Evolutionary conservation across 768 basidiomycete species (phyloP).

Genomic region (Termitomyces eurrhizus): DNA sequence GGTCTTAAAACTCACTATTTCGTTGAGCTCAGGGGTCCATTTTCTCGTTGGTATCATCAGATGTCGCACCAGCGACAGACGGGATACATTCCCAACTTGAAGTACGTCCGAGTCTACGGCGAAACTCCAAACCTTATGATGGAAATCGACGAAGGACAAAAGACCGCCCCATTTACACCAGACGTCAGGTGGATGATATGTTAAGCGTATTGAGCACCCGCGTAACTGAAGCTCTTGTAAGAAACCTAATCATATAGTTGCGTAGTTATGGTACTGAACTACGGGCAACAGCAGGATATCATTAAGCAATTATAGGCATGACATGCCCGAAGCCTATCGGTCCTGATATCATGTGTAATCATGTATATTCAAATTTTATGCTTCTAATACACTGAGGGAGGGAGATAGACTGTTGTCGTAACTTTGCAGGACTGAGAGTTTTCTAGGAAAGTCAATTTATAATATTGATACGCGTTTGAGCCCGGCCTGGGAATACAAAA

Average conservation of each 20-base stretch:
- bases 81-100: neutral
- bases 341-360: neutral
- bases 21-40: neutral
- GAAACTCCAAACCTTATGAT: neutral
- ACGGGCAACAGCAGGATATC: neutral
- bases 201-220: neutral
- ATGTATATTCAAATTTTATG: too few species aligned
- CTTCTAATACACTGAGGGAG: too few species aligned
- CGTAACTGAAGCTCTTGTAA: neutral
- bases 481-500: too few species aligned
- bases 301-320: neutral
- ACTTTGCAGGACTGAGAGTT: too few species aligned
- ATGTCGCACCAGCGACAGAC: neutral
- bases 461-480: too few species aligned
- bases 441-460: too few species aligned
- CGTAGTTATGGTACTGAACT: neutral
- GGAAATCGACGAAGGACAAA: neutral
- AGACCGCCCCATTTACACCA: neutral
- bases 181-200: constrained; percentile 1
- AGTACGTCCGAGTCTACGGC: neutral
- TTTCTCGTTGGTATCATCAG: neutral
- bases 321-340: neutral
- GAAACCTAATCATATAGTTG: neutral
- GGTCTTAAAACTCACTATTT: neutral
- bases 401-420: too few species aligned